phyloP scores from a whole-genome alignment of 257 asterid species.

The Mentha longifolia region DNA sequence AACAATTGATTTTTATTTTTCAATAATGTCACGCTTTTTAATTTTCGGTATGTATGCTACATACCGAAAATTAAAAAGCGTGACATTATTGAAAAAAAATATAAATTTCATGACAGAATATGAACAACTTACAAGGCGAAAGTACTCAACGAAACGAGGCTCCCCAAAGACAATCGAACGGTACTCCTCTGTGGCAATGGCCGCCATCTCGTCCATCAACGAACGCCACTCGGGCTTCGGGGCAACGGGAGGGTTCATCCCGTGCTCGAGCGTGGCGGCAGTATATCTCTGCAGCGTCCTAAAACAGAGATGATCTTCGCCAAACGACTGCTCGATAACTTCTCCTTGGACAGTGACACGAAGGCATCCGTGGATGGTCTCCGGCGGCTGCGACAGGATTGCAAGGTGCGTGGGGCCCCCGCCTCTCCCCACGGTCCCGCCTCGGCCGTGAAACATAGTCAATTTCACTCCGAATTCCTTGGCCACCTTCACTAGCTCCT shows the following conservation, averaged over 20 bases:
- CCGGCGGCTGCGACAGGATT: conserved; percentile 88
- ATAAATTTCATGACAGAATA: too few species aligned
- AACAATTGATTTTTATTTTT: too few species aligned
- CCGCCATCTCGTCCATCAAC: conserved; percentile 81
- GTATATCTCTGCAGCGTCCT: conserved; percentile 85
- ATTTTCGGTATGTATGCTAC: too few species aligned
- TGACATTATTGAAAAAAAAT: too few species aligned
- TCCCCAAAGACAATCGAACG: conserved; percentile 81
- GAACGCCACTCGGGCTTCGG: conserved; percentile 92
- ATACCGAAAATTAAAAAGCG: too few species aligned
- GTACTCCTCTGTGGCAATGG: conserved; percentile 68
- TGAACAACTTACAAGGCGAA: too few species aligned
- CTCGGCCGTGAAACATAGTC: conserved; percentile 86
- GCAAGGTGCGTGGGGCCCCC: conserved; percentile 97
- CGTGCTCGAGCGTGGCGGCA: conserved; percentile 93
- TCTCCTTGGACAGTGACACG: conserved; percentile 95
- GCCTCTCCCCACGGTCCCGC: conserved; percentile 88
- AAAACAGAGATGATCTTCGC: conserved; percentile 85
- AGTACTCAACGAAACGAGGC: conserved; percentile 84
- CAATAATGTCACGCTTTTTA: too few species aligned
- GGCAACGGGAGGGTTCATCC: conserved; percentile 79
- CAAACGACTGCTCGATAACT: conserved; percentile 83
- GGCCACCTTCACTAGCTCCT: conserved; percentile 80
- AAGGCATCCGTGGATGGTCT: conserved; percentile 75
- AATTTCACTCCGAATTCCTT: conserved; percentile 73